Evolutionary conservation across 2,329 filamentous ascomycete species (phyloP).

Genomic region (Aspergillaceae sp.): DNA sequence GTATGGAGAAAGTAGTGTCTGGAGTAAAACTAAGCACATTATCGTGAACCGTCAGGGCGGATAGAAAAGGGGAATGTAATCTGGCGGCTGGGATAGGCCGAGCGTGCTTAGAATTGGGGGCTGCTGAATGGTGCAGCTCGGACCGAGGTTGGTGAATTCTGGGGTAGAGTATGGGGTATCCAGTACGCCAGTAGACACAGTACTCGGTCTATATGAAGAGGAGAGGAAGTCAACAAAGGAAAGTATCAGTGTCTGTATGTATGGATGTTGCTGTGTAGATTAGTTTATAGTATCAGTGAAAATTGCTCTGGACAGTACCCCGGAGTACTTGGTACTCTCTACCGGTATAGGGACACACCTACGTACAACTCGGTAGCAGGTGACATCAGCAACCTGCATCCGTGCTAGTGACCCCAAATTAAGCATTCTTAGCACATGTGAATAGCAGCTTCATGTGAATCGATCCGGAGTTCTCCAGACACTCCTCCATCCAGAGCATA

Average conservation of each 20-base stretch:
- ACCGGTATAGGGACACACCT: too few species aligned
- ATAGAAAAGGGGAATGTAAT: background rate
- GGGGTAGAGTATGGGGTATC: background rate
- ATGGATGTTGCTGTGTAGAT: background rate
- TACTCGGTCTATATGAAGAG: background rate
- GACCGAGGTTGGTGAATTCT: background rate
- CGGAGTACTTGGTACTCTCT: background rate
- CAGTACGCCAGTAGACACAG: background rate
- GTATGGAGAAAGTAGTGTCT: too few species aligned
- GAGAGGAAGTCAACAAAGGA: too few species aligned
- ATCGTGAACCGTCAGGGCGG: too few species aligned
- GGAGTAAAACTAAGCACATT: too few species aligned
- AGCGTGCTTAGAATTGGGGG: background rate
- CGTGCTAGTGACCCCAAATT: too few species aligned
- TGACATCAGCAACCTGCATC: too few species aligned
- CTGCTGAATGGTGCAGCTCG: background rate
- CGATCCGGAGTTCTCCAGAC: too few species aligned
- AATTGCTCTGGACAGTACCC: background rate
- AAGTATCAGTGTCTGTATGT: background rate
- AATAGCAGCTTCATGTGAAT: too few species aligned
- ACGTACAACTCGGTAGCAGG: too few species aligned
- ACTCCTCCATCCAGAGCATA: too few species aligned
- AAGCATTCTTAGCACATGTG: too few species aligned
- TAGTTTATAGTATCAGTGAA: background rate
- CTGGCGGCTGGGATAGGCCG: background rate